Evolutionary conservation across 116 monocot species (phyloP).

Genomic region (Trichopus zeylanicus): DNA sequence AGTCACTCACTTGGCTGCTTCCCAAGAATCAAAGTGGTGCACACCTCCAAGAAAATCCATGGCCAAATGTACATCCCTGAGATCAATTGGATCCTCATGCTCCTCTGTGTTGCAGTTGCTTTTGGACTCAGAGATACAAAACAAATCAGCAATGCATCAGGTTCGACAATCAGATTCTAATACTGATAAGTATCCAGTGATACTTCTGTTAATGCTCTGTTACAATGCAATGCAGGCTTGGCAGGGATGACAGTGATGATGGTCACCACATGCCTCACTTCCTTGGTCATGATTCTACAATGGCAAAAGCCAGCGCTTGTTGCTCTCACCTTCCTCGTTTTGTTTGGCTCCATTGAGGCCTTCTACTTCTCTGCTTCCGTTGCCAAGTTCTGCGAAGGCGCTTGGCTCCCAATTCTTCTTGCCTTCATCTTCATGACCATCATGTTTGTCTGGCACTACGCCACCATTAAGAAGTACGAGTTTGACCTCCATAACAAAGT

Average conservation of each 20-base stretch:
- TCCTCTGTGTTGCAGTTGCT: constrained; percentile 50
- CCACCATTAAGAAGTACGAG: constrained; percentile 40
- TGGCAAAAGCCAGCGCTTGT: constrained; percentile 41
- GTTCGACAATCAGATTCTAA: background rate
- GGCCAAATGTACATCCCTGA: constrained; percentile 70
- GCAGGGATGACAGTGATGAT: constrained; percentile 61
- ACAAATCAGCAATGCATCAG: constrained; percentile 58
- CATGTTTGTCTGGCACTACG: constrained; percentile 62
- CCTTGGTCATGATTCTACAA: constrained; percentile 43
- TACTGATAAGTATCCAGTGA: background rate
- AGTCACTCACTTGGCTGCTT: constrained; percentile 54
- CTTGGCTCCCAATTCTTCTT: constrained; percentile 55
- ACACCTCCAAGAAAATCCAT: constrained; percentile 46
- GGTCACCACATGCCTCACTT: constrained; percentile 56
- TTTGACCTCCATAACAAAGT: constrained; percentile 51
- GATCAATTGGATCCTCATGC: constrained; percentile 58
- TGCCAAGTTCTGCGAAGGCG: constrained; percentile 49
- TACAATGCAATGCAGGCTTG: constrained; percentile 27
- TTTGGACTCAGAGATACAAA: constrained; percentile 52
- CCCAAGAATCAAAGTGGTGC: constrained; percentile 55
- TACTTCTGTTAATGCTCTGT: too few species aligned
- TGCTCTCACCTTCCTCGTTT: constrained; percentile 42
- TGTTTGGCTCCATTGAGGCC: constrained; percentile 50
- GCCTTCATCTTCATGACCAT: constrained; percentile 36
- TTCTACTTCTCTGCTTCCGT: constrained; percentile 50